Percentiles rank a stretch among this genome's conserved stretches.
Conservation (phyloP, 805 yeast species). For the Pichia kluyveri region DNA sequence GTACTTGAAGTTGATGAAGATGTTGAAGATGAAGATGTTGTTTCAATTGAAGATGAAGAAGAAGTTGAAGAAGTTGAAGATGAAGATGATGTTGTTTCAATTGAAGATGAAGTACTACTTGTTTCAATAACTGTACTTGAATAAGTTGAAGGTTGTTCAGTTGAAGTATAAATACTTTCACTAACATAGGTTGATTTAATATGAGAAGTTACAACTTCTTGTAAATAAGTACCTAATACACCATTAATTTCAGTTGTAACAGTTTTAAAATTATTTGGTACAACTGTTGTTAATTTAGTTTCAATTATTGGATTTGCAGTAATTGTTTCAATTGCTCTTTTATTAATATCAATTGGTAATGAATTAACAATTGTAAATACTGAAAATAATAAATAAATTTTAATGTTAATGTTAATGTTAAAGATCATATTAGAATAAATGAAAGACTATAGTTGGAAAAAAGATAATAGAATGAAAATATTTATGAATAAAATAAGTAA, state of each 20-base stretch:
- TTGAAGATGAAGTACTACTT: constrained; percentile 19
- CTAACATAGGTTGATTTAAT: constrained; percentile 15
- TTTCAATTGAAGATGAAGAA: constrained; percentile 1
- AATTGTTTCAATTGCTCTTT: constrained; percentile 21
- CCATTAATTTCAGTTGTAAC: constrained; percentile 15
- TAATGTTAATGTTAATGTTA: neutral
- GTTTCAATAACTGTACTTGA: constrained; percentile 7
- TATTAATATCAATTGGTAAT: constrained; percentile 13
- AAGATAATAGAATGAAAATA: too few species aligned
- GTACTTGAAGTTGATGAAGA: constrained; percentile 8
- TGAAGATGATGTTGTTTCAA: constrained; percentile 8
- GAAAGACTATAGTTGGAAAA: neutral
- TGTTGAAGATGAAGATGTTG: too few species aligned
- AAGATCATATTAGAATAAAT: neutral
- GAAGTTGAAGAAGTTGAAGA: constrained; percentile 1
- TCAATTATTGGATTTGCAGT: constrained; percentile 20
- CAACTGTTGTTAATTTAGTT: constrained; percentile 12
- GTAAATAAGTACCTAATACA: constrained; percentile 12
- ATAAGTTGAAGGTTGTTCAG: constrained; percentile 3
- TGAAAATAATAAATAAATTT: neutral
- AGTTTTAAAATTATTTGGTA: constrained; percentile 13
- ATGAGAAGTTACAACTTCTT: constrained; percentile 23
- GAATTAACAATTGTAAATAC: neutral
- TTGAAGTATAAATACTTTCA: neutral
- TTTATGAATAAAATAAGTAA: too few species aligned